Evolutionary conservation across 176 grass and related monocot genomes (phyloP), one percentile per base, ranked within the genome.

Genomic region (Aegilops longissima): DNA sequence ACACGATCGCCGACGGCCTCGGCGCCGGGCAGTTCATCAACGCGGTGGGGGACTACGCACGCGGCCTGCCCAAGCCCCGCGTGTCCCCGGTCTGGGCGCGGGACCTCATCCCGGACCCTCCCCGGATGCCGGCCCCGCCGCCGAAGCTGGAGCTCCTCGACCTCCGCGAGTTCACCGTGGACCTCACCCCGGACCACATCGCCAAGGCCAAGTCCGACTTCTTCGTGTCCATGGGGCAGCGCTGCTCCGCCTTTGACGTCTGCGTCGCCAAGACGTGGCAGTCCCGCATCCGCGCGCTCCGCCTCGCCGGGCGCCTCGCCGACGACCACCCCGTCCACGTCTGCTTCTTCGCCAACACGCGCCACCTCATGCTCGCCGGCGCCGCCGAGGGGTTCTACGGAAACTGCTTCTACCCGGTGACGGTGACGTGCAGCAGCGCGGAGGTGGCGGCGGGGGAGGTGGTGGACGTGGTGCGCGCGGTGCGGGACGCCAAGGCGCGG

Each of bases 321-420:
- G 61, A 8, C 5, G 79, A n/a, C 14, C 49, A 81, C 29, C 69
- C 82, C 14, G 92, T 98, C 2, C 94, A 90, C 61, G 82, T 93
- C 25, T 93, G 87, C 87, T 96, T 99, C 90, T 99, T 96, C 82
- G 94, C 97, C 10, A 99, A 83, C 92, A 90, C 88, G 0, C 90
- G 97, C 56, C 97, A 99, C 80, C 87, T 99, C 42, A 36, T 93
- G 42, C 92, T 88, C 0, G 45, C 79, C 67, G 12, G 81, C 6
- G 11, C 67, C 0, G 64, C 6, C 4, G 47, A 77, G 0, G 93
- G 93, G n/a, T 99, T 91, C 90, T 99, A 94, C 58, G 97, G 94
- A 0, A 99, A 99, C 80, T 99, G 97, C 92, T 99, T 99, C 89
- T 99, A 96, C 89, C 83, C 92, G 6, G 89, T 99, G 61, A 81